These are phyloP conservation scores for Sporothrix dimorphospora DNA, from an alignment of 2,329 filamentous ascomycete species.

Conservation along the genomic window DNA sequence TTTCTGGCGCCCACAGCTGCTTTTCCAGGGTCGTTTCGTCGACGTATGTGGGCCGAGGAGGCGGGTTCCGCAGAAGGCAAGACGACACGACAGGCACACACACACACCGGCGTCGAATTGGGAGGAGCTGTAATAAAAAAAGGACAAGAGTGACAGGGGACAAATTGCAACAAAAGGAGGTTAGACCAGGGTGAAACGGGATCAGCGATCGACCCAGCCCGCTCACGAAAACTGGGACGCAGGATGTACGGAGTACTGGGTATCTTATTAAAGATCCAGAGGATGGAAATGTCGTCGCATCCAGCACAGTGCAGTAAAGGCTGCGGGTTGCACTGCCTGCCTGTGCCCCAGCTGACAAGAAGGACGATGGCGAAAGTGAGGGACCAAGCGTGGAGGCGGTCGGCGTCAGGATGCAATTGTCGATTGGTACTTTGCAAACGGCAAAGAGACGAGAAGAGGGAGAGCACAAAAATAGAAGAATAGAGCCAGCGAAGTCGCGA, in stretches of 20 bases:
- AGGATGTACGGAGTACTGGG: background rate
- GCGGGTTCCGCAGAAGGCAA: constrained; percentile 24
- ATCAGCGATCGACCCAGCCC: constrained; percentile 25
- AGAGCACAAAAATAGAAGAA: background rate
- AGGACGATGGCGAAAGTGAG: background rate
- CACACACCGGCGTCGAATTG: constrained; percentile 14
- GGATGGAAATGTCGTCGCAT: background rate
- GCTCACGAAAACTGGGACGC: constrained; percentile 12
- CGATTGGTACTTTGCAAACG: background rate
- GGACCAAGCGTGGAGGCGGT: background rate
- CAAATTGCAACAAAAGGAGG: constrained; percentile 34
- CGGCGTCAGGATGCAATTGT: background rate
- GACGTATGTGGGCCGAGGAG: constrained; percentile 29
- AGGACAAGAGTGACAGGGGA: constrained; percentile 27
- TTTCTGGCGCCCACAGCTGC: background rate
- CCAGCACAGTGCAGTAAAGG: constrained; percentile 3
- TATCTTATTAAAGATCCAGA: constrained; percentile 17
- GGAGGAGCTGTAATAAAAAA: constrained; percentile 4
- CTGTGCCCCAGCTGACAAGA: constrained; percentile 16
- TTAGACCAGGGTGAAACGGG: constrained; percentile 31
- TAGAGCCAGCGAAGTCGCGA: background rate
- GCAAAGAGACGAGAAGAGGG: background rate
- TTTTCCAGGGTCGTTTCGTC: constrained; percentile 26
- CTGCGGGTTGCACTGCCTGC: background rate
- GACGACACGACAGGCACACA: constrained; percentile 16